These are phyloP conservation scores for Paratinospora sagittata DNA, from an alignment of 164 flowering plant genomes.

Conservation along the genomic window DNA sequence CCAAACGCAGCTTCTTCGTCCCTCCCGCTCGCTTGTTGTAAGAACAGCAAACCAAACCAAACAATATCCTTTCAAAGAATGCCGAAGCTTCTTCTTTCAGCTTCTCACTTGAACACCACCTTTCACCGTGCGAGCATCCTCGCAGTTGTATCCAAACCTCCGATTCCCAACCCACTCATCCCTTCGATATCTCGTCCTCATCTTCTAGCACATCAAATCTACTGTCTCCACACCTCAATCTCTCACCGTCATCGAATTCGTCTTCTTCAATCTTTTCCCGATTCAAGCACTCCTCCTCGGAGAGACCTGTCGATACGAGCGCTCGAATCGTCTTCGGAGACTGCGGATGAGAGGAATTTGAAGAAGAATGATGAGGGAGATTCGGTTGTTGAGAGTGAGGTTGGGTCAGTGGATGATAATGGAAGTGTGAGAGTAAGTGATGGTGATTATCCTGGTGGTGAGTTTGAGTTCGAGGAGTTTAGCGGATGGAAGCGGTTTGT, in stretches of 20 bases:
- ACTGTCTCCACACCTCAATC: conserved; percentile 2
- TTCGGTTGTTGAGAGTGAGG: conserved; percentile 5
- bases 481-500: conserved; percentile 47
- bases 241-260: conserved; percentile 7
- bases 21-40: too few species aligned
- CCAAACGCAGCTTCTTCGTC: too few species aligned
- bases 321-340: conserved; percentile 29
- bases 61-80: conserved; percentile 14
- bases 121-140: too few species aligned
- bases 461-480: conserved; percentile 45
- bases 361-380: conserved; percentile 1
- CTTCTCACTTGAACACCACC: neutral
- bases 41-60: neutral
- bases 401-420: conserved; percentile 12
- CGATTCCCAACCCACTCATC: neutral
- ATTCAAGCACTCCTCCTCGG: neutral
- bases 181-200: neutral
- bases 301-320: conserved; percentile 25
- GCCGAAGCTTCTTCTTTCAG: conserved; percentile 30
- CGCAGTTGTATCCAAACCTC: conserved; percentile 18
- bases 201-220: too few species aligned
- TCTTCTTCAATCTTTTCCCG: conserved; percentile 5
- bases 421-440: conserved; percentile 16
- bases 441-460: conserved; percentile 67
- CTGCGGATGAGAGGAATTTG: conserved; percentile 1